A percentile compares a stretch with the other conserved stretches of the same genome.
phyloP scores from a whole-genome alignment of 179 eudicot species.

The Silene noctiflora region DNA sequence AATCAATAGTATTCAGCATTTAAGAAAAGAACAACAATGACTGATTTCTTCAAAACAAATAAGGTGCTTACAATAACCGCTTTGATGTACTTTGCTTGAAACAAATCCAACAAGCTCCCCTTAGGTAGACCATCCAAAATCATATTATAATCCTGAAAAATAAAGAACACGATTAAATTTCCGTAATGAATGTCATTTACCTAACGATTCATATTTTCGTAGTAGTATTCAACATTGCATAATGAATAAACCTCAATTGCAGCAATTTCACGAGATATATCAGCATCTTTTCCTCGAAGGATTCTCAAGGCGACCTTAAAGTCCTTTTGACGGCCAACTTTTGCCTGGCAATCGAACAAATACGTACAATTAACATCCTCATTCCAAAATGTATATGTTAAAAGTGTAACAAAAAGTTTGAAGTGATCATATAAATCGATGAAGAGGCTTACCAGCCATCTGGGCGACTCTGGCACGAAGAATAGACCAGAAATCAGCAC shows the following conservation, averaged over 20 bases:
- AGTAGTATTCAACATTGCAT: background rate
- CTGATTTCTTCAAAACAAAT: background rate
- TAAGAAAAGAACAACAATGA: background rate
- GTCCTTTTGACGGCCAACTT: slow-evolving; percentile 51
- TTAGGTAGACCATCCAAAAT: slow-evolving; percentile 50
- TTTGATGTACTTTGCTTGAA: slow-evolving; percentile 51
- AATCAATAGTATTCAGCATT: background rate
- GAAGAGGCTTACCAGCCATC: slow-evolving; percentile 71
- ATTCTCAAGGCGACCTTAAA: slow-evolving; percentile 43
- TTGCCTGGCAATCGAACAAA: slow-evolving; percentile 41
- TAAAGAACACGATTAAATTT: background rate
- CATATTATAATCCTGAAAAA: slow-evolving; percentile 39
- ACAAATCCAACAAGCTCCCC: slow-evolving; percentile 49
- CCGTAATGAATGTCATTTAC: background rate
- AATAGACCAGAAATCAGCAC: slow-evolving; percentile 57
- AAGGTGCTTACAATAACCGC: slow-evolving; percentile 63
- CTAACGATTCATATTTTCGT: background rate
- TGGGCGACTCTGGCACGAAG: slow-evolving; percentile 81
- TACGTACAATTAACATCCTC: background rate
- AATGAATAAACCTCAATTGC: slow-evolving; percentile 44
- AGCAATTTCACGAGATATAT: slow-evolving; percentile 49
- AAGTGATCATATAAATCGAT: background rate
- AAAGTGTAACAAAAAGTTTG: background rate
- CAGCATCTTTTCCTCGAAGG: slow-evolving; percentile 56
- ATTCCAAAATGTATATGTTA: background rate